Evolutionary conservation across 2,329 filamentous ascomycete genomes (phyloP).

Genomic region (Nothophaeocryptopus gaeumannii): DNA sequence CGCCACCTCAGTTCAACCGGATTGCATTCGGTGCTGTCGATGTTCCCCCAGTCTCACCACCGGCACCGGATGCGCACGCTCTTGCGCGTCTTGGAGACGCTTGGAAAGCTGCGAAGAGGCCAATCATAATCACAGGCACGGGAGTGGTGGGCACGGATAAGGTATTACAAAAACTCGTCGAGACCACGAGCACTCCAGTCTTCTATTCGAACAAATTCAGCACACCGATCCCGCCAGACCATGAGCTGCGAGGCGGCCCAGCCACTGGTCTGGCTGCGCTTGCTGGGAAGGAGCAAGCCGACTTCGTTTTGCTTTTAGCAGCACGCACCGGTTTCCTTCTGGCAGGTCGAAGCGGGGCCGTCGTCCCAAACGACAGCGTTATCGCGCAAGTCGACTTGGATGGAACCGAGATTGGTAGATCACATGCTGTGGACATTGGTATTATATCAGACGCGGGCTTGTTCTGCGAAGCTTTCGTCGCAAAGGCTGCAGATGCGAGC

Average conservation of each 20-base stretch:
- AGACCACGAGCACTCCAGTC: slow-evolving; percentile 38
- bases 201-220: slow-evolving; percentile 43
- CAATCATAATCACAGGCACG: slow-evolving; percentile 44
- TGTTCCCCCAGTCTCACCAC: slow-evolving; percentile 33
- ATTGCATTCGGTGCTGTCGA: slow-evolving; percentile 45
- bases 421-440: slow-evolving; percentile 38
- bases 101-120: slow-evolving; percentile 37
- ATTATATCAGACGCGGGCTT: slow-evolving; percentile 42
- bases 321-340: slow-evolving; percentile 21
- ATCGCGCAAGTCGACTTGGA: slow-evolving; percentile 46
- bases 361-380: slow-evolving; percentile 39
- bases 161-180: slow-evolving; percentile 35
- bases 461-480: slow-evolving; percentile 29
- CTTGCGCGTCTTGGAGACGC: slow-evolving; percentile 35
- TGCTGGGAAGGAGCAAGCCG: slow-evolving; percentile 35
- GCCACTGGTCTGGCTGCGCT: slow-evolving; percentile 38
- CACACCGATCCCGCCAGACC: slow-evolving; percentile 29
- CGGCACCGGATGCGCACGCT: slow-evolving; percentile 39
- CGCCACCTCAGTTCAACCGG: slow-evolving; percentile 37
- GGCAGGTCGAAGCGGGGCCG: slow-evolving; percentile 16
- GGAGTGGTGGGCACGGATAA: slow-evolving; percentile 33
- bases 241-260: slow-evolving; percentile 38
- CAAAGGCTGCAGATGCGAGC: slow-evolving; percentile 7
- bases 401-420: slow-evolving; percentile 44
- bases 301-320: slow-evolving; percentile 43